Percentiles rank a stretch among this genome's conserved stretches.
phyloP scores from a whole-genome alignment of 257 asterid genomes.

The Misopates orontium region DNA sequence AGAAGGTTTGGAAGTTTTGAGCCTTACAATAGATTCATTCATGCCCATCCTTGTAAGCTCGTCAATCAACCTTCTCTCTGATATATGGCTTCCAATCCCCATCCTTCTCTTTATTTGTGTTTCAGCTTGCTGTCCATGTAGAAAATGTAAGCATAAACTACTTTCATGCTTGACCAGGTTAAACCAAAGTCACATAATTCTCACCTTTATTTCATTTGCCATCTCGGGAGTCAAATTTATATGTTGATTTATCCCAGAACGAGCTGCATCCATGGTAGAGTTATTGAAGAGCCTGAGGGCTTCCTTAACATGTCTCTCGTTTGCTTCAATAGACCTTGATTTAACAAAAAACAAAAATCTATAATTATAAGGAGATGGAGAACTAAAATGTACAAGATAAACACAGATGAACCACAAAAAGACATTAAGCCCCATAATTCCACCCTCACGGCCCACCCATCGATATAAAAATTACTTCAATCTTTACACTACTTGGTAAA shows the following conservation, averaged over 20 bases:
- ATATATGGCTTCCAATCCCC: slow-evolving; percentile 93
- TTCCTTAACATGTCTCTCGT: slow-evolving; percentile 81
- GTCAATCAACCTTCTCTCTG: slow-evolving; percentile 86
- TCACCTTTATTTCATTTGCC: slow-evolving; percentile 88
- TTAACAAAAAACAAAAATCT: slow-evolving; percentile 15
- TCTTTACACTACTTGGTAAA: neutral
- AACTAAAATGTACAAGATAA: neutral
- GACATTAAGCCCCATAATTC: neutral
- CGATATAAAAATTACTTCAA: neutral
- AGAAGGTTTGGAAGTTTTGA: slow-evolving; percentile 8
- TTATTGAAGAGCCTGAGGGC: slow-evolving; percentile 84
- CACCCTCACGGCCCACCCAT: neutral
- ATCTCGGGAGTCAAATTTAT: slow-evolving; percentile 82
- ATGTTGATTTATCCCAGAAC: slow-evolving; percentile 82
- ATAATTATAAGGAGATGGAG: neutral
- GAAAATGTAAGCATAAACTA: slow-evolving; percentile 15
- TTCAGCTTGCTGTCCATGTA: slow-evolving; percentile 76
- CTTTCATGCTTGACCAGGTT: neutral
- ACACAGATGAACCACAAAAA: neutral
- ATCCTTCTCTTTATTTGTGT: slow-evolving; percentile 91
- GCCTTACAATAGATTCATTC: slow-evolving; percentile 79
- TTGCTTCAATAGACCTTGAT: slow-evolving; percentile 71
- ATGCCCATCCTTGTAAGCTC: slow-evolving; percentile 92
- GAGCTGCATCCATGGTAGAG: slow-evolving; percentile 95
- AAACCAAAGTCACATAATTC: neutral